Conservation (phyloP, 768 basidiomycete species). For the Xanthoconium purpureum region DNA sequence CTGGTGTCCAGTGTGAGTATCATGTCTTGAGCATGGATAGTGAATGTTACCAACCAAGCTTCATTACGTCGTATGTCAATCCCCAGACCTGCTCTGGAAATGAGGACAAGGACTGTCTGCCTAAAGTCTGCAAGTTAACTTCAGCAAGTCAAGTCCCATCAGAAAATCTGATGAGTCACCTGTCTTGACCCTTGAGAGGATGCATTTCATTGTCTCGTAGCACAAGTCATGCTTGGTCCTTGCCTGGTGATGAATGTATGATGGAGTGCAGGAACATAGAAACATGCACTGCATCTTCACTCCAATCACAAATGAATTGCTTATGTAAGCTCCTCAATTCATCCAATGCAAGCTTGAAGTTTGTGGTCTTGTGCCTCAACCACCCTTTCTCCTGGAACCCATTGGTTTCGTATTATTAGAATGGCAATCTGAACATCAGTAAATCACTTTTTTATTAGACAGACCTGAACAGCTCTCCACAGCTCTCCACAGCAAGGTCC, state of each 20-base stretch:
- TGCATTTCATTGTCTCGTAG: neutral
- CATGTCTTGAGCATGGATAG: neutral
- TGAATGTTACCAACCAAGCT: slow-evolving; percentile 51
- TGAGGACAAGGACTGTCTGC: slow-evolving; percentile 65
- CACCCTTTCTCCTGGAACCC: slow-evolving; percentile 17
- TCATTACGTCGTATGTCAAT: slow-evolving; percentile 52
- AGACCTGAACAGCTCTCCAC: too few species aligned
- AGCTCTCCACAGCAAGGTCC: too few species aligned
- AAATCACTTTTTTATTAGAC: too few species aligned
- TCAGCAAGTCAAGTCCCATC: too few species aligned
- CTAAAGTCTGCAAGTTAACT: slow-evolving; percentile 30
- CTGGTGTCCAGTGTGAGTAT: neutral
- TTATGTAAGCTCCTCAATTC: slow-evolving; percentile 89
- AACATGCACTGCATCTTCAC: slow-evolving; percentile 56
- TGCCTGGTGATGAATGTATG: neutral
- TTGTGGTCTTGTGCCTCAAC: slow-evolving; percentile 48
- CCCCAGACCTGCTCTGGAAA: slow-evolving; percentile 92
- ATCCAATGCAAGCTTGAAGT: slow-evolving; percentile 68
- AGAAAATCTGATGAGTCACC: slow-evolving; percentile 32
- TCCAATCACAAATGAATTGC: slow-evolving; percentile 94
- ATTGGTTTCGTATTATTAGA: slow-evolving; percentile 2
- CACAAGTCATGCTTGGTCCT: neutral
- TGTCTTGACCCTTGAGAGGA: slow-evolving; percentile 35
- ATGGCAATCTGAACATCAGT: slow-evolving; percentile 28
- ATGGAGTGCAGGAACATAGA: neutral